Percentiles rank a stretch among this genome's conserved stretches.
phyloP scores from a whole-genome alignment of 768 basidiomycete genomes.

The Pleurotus eryngii region DNA sequence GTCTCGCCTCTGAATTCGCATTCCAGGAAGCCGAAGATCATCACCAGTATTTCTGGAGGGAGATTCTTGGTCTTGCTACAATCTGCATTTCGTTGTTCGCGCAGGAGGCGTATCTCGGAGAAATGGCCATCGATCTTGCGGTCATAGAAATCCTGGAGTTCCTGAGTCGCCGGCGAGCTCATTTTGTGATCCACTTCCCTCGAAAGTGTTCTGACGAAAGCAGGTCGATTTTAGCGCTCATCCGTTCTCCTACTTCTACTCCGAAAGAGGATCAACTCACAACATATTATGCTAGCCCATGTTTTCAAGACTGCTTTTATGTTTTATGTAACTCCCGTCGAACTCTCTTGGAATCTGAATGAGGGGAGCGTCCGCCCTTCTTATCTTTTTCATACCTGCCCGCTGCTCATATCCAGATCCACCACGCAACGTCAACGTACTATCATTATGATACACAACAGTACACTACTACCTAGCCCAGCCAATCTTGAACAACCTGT shows the following conservation, averaged over 20 bases:
- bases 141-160: neutral
- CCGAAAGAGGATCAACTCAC: too few species aligned
- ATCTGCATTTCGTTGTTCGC: neutral
- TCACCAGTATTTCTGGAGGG: neutral
- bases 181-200: too few species aligned
- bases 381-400: neutral
- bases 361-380: neutral
- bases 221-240: too few species aligned
- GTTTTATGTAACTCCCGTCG: too few species aligned
- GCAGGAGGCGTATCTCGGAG: neutral
- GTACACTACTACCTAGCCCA: slow-evolving; percentile 36
- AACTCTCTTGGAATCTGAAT: neutral
- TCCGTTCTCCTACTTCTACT: too few species aligned
- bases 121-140: neutral
- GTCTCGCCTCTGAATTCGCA: neutral
- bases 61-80: neutral
- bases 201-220: too few species aligned
- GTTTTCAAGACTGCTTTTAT: too few species aligned
- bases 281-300: too few species aligned
- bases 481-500: slow-evolving; percentile 68
- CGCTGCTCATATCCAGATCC: neutral
- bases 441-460: neutral
- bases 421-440: neutral
- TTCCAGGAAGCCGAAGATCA: neutral
- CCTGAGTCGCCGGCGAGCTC: too few species aligned